phyloP scores from a whole-genome alignment of 2,329 filamentous ascomycete species.

The Colletotrichum liaoningense region DNA sequence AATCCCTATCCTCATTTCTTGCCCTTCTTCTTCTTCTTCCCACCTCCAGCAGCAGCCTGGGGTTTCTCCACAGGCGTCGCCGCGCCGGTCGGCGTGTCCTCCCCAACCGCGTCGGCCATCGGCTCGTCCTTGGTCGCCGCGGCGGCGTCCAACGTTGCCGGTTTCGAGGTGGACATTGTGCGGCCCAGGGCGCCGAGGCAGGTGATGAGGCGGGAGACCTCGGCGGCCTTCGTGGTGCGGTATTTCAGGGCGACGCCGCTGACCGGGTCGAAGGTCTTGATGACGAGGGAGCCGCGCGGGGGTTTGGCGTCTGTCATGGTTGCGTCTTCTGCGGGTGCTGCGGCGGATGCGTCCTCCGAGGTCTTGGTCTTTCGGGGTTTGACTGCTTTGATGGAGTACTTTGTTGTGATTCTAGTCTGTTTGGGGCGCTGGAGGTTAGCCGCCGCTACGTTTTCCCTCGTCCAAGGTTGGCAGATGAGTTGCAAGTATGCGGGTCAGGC shows the following conservation, averaged over 20 bases:
- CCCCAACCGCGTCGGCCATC: slow-evolving; percentile 50
- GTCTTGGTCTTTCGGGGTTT: slow-evolving; percentile 42
- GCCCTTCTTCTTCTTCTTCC: slow-evolving; percentile 78
- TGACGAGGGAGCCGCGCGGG: slow-evolving; percentile 76
- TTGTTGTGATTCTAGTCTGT: slow-evolving; percentile 91
- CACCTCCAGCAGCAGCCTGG: slow-evolving; percentile 43
- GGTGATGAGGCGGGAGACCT: slow-evolving; percentile 85
- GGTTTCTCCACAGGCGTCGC: slow-evolving; percentile 42
- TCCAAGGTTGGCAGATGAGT: neutral
- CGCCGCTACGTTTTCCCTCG: neutral
- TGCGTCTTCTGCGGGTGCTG: slow-evolving; percentile 42
- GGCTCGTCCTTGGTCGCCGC: slow-evolving; percentile 47
- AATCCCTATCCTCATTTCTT: slow-evolving; percentile 64
- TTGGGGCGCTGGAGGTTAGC: neutral
- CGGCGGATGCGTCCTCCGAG: slow-evolving; percentile 40
- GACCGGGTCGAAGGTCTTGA: slow-evolving; percentile 90
- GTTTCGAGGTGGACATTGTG: slow-evolving; percentile 59
- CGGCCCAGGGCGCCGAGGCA: slow-evolving; percentile 81
- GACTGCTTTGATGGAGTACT: slow-evolving; percentile 78
- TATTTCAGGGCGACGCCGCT: slow-evolving; percentile 91
- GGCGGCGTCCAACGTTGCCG: slow-evolving; percentile 59
- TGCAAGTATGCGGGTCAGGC: slow-evolving; percentile 43
- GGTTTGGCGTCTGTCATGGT: slow-evolving; percentile 51
- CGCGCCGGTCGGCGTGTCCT: slow-evolving; percentile 41
- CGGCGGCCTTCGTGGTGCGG: slow-evolving; percentile 88